These are phyloP conservation scores for Cryptosporidium sp. DNA, from an alignment of 169 alveolate genomes.

Conservation along the genomic window DNA sequence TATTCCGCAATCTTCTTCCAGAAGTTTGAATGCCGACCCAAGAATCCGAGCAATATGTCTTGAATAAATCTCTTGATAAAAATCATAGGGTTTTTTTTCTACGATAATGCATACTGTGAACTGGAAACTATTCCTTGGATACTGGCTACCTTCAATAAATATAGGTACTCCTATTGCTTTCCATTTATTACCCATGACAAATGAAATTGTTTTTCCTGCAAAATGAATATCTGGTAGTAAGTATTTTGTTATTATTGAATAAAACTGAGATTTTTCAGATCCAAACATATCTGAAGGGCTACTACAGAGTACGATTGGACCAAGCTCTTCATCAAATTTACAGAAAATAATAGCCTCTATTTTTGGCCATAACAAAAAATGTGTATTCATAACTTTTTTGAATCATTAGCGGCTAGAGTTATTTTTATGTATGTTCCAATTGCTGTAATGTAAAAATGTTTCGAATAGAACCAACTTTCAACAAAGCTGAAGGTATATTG, in stretches of 20 bases:
- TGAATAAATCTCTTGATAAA: conserved; percentile 38
- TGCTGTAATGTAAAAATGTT: no score
- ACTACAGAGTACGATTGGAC: conserved; percentile 61
- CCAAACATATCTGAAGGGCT: conserved; percentile 63
- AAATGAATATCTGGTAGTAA: conserved; percentile 61
- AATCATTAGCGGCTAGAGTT: background rate
- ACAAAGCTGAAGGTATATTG: background rate
- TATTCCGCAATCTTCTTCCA: conserved; percentile 73
- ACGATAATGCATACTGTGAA: conserved; percentile 64
- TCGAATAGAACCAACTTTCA: background rate
- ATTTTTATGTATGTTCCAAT: background rate
- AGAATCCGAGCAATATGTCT: conserved; percentile 59
- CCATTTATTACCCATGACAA: conserved; percentile 36
- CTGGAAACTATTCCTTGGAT: conserved; percentile 64
- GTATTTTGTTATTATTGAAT: conserved; percentile 45
- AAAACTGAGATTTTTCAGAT: conserved; percentile 18
- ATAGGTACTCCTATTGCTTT: conserved; percentile 69
- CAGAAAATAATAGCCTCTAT: conserved; percentile 71
- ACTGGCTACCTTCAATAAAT: conserved; percentile 55
- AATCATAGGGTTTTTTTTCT: background rate
- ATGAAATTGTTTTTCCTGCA: conserved; percentile 35
- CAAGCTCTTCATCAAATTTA: conserved; percentile 74
- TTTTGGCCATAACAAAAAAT: conserved; percentile 48
- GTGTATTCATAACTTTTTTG: background rate
- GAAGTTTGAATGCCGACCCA: conserved; percentile 50